Evolutionary conservation across 2,329 filamentous ascomycete species (phyloP).

Genomic region (Graphilbum ipis-grandicollis): DNA sequence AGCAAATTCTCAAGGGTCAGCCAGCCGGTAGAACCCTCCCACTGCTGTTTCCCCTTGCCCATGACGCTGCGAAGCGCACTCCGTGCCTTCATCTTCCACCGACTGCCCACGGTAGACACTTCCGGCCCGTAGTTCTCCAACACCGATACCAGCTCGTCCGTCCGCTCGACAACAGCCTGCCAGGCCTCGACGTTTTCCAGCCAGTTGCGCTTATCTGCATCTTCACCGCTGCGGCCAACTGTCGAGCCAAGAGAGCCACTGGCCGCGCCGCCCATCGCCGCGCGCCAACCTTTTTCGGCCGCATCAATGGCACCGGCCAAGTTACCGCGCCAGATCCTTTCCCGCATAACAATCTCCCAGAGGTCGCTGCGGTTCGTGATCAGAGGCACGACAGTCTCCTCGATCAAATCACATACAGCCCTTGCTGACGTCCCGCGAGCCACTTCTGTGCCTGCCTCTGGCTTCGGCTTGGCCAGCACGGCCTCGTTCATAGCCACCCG

Average conservation of each 20-base stretch:
- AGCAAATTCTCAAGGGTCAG: slow-evolving; percentile 27
- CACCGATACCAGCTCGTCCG: slow-evolving; percentile 63
- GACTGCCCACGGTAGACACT: slow-evolving; percentile 50
- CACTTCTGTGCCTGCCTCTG: slow-evolving; percentile 18
- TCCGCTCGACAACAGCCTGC: slow-evolving; percentile 58
- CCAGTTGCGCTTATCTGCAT: slow-evolving; percentile 27
- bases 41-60: slow-evolving; percentile 62
- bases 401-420: slow-evolving; percentile 54
- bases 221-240: slow-evolving; percentile 14
- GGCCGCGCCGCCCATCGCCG: slow-evolving; percentile 27
- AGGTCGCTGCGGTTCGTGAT: slow-evolving; percentile 66
- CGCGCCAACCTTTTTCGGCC: slow-evolving; percentile 80
- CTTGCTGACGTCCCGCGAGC: slow-evolving; percentile 42
- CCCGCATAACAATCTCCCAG: slow-evolving; percentile 56
- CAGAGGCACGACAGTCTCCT: slow-evolving; percentile 58
- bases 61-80: slow-evolving; percentile 71
- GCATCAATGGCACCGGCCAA: slow-evolving; percentile 60
- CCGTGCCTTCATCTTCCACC: slow-evolving; percentile 79
- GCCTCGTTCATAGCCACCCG: slow-evolving; percentile 55
- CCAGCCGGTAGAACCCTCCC: slow-evolving; percentile 65
- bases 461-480: slow-evolving; percentile 25
- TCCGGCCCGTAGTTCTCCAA: slow-evolving; percentile 63
- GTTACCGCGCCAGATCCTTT: slow-evolving; percentile 57
- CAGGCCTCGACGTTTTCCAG: slow-evolving; percentile 46
- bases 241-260: slow-evolving; percentile 20